These are phyloP conservation scores for Neolentinus lepideus DNA, from an alignment of 1,284 basidiomycete species.

Conservation along the genomic window DNA sequence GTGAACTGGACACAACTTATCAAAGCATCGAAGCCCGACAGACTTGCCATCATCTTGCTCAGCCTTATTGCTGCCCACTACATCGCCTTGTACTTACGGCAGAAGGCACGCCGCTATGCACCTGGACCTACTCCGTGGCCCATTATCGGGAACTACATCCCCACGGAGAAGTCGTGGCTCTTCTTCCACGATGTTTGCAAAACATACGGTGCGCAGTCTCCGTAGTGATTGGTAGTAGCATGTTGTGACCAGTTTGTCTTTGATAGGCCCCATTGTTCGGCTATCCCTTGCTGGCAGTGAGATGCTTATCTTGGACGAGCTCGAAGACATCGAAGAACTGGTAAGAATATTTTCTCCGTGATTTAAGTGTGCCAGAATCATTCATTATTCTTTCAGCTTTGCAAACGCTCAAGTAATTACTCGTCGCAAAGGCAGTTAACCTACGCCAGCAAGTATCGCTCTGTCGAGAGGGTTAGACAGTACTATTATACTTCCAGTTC, in stretches of 20 bases:
- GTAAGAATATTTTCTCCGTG: no score
- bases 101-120: neutral
- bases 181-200: constrained; percentile 6
- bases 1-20: neutral
- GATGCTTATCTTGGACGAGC: constrained; percentile 7
- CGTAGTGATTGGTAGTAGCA: neutral
- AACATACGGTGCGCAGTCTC: constrained; percentile 1
- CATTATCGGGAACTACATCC: constrained; percentile 4
- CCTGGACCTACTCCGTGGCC: neutral
- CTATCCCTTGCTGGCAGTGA: constrained; percentile 8
- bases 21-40: neutral
- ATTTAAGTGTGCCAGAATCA: no score
- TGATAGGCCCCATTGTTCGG: constrained; percentile 8
- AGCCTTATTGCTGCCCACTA: neutral
- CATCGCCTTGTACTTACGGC: neutral
- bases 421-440: constrained; percentile 10
- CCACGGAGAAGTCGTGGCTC: constrained; percentile 2
- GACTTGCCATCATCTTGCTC: neutral
- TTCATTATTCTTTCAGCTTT: neutral
- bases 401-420: constrained; percentile 7
- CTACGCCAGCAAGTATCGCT: constrained; percentile 10
- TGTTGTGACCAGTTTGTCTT: neutral
- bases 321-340: constrained; percentile 9
- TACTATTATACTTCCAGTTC: constrained; percentile 4
- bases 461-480: constrained; percentile 5